Percentiles rank a stretch among this genome's conserved stretches.
Conservation (phyloP, 768 basidiomycete genomes). For the Ephemerocybe angulata region DNA sequence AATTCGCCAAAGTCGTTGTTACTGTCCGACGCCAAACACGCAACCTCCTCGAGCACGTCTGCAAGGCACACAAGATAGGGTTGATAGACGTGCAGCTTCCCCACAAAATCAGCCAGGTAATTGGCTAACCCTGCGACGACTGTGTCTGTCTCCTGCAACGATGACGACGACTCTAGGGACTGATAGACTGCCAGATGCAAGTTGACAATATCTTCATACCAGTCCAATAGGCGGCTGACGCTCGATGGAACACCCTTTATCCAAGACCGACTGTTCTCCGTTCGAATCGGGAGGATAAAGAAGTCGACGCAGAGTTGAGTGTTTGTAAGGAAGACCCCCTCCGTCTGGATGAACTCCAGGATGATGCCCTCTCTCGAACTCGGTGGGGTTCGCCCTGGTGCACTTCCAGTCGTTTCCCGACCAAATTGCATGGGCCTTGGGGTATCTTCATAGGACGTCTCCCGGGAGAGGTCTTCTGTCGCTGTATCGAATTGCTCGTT, state of each 20-base stretch:
- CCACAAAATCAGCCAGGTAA: slow-evolving; percentile 55
- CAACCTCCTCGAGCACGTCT: slow-evolving; percentile 51
- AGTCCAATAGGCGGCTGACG: slow-evolving; percentile 74
- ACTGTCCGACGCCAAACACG: slow-evolving; percentile 44
- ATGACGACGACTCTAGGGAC: slow-evolving; percentile 17
- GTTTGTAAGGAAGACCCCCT: slow-evolving; percentile 63
- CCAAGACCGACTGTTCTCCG: slow-evolving; percentile 69
- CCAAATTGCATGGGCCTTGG: background rate
- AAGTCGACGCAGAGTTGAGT: slow-evolving; percentile 63
- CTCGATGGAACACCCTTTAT: slow-evolving; percentile 73
- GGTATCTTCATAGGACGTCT: background rate
- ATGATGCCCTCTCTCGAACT: slow-evolving; percentile 35
- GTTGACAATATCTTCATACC: slow-evolving; percentile 83
- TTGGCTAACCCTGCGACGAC: slow-evolving; percentile 55
- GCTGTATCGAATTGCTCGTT: background rate
- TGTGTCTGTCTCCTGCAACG: slow-evolving; percentile 37
- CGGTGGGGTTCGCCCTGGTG: background rate
- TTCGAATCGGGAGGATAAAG: slow-evolving; percentile 76
- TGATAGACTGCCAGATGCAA: slow-evolving; percentile 57
- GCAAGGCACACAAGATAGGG: slow-evolving; percentile 78
- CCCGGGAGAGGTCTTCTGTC: background rate
- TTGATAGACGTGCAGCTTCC: slow-evolving; percentile 77
- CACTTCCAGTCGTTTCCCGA: background rate
- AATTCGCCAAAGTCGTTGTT: slow-evolving; percentile 82
- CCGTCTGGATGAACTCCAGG: slow-evolving; percentile 62